Conservation (phyloP, 768 basidiomycete genomes). For the Royoungia palumana region DNA sequence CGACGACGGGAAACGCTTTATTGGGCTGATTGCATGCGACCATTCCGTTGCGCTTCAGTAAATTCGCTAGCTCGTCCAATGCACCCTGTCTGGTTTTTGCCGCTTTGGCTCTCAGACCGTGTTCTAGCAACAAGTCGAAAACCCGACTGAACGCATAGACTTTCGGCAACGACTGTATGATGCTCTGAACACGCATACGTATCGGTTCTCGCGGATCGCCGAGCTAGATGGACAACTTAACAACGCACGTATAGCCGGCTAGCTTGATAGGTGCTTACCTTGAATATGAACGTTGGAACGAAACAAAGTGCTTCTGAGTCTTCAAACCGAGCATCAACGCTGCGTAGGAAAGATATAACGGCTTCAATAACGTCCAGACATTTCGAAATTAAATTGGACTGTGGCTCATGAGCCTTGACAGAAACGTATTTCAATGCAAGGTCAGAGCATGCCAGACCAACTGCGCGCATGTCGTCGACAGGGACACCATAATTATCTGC, state of each 20-base stretch:
- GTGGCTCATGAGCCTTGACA: conserved; percentile 84
- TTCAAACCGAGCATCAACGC: conserved; percentile 69
- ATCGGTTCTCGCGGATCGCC: conserved; percentile 89
- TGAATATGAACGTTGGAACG: conserved; percentile 84
- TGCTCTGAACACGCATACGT: conserved; percentile 73
- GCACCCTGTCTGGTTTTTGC: conserved; percentile 88
- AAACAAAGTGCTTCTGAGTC: conserved; percentile 88
- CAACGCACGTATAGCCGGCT: not conserved
- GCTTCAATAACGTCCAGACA: conserved; percentile 86
- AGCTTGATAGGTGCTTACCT: conserved; percentile 47
- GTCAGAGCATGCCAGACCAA: conserved; percentile 86
- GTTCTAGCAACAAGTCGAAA: conserved; percentile 82
- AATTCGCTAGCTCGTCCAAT: conserved; percentile 73
- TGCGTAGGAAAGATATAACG: conserved; percentile 71
- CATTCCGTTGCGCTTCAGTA: conserved; percentile 81
- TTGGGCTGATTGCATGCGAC: conserved; percentile 69
- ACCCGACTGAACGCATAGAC: conserved; percentile 93
- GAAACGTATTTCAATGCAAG: conserved; percentile 91
- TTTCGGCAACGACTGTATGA: conserved; percentile 81
- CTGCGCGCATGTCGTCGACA: conserved; percentile 49
- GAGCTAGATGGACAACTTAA: conserved; percentile 49
- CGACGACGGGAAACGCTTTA: conserved; percentile 77
- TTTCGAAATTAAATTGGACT: conserved; percentile 83
- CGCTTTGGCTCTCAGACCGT: conserved; percentile 87
- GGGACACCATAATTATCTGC: conserved; percentile 49